Evolutionary conservation across 768 basidiomycete genomes (phyloP).

Genomic region (Boletellus ananiceps): DNA sequence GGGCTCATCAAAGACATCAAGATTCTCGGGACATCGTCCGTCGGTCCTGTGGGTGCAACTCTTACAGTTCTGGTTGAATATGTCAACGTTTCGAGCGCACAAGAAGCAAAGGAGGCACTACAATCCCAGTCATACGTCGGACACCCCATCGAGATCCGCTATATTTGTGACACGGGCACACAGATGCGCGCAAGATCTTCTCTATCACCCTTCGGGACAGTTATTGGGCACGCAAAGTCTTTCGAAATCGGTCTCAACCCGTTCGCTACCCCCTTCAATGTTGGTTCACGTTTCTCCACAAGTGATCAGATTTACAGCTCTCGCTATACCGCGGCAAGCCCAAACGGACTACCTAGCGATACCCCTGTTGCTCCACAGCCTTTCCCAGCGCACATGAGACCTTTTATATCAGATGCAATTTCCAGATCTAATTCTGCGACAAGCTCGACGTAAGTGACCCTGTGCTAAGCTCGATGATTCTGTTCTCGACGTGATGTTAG

Average conservation of each 20-base stretch:
- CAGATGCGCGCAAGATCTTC: slow-evolving; percentile 1
- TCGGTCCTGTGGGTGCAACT: slow-evolving; percentile 34
- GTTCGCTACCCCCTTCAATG: slow-evolving; percentile 30
- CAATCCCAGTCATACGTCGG: slow-evolving; percentile 60
- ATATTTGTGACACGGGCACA: slow-evolving; percentile 24
- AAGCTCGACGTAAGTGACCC: slow-evolving; percentile 28
- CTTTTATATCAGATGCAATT: slow-evolving; percentile 19
- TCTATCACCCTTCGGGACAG: slow-evolving; percentile 11
- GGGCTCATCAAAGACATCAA: slow-evolving; percentile 63
- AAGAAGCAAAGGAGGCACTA: slow-evolving; percentile 60
- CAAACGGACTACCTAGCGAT: slow-evolving; percentile 20
- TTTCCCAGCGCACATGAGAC: slow-evolving; percentile 12
- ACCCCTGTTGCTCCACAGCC: slow-evolving; percentile 25
- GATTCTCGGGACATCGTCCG: slow-evolving; percentile 37
- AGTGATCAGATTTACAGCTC: slow-evolving; percentile 6
- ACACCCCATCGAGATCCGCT: slow-evolving; percentile 37
- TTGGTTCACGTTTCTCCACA: slow-evolving; percentile 10
- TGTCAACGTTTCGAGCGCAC: slow-evolving; percentile 46
- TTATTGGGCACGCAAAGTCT: slow-evolving; percentile 10
- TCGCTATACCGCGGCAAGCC: slow-evolving; percentile 2
- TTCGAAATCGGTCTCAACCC: slow-evolving; percentile 29
- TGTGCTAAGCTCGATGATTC: not conserved
- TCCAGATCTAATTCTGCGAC: slow-evolving; percentile 33
- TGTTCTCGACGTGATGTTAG: slow-evolving; percentile 15
- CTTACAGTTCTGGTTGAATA: slow-evolving; percentile 66